These are phyloP conservation scores for Vitis vinifera DNA, from an alignment of 164 flowering plant species.

Conservation along the genomic window DNA sequence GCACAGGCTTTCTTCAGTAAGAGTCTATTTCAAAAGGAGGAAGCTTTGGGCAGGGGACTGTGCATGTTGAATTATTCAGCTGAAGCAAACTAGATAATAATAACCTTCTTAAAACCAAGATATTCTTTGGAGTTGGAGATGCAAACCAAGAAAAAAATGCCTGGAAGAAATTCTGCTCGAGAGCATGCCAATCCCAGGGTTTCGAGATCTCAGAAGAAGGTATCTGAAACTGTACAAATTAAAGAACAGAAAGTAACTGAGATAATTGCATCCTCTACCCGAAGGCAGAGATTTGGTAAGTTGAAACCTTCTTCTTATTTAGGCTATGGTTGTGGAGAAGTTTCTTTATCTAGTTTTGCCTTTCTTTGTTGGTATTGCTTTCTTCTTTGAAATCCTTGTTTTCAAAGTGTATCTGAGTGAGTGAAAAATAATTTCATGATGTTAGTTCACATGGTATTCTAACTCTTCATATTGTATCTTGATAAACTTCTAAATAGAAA, in stretches of 20 bases:
- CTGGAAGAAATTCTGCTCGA: constrained; percentile 45
- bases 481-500: too few species aligned
- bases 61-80: background rate
- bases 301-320: background rate
- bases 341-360: too few species aligned
- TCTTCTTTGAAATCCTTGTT: too few species aligned
- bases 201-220: constrained; percentile 56
- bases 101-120: constrained; percentile 7
- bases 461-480: too few species aligned
- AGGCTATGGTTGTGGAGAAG: background rate
- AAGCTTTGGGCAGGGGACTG: background rate
- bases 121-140: constrained; percentile 24
- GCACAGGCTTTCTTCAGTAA: background rate
- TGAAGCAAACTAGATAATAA: constrained; percentile 8
- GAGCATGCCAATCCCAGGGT: constrained; percentile 55
- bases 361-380: too few species aligned
- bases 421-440: too few species aligned
- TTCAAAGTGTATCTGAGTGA: too few species aligned
- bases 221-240: constrained; percentile 43
- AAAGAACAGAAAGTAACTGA: constrained; percentile 58
- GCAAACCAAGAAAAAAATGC: constrained; percentile 72
- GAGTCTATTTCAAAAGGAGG: background rate
- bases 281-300: constrained; percentile 64
- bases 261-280: constrained; percentile 76
- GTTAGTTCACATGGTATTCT: too few species aligned